Base-by-base conservation (phyloP, 2,329 filamentous ascomycete genomes). In the Exophiala viscosa region DNA sequence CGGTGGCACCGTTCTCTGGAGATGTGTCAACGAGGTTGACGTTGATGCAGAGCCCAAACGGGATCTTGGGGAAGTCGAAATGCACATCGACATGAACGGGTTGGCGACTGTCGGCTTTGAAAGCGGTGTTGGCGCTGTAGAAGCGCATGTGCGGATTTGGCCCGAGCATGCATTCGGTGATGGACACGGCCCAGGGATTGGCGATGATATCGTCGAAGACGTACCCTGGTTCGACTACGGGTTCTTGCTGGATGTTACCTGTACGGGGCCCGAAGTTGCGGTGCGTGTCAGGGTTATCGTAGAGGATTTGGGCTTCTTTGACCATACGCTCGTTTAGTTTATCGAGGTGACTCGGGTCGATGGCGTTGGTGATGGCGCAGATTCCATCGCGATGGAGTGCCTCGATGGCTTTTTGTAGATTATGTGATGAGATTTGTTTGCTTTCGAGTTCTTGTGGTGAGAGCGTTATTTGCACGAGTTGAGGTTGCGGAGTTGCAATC, bases 41-140 rank as follows among this genome's bases (percentile, higher is more conserved):
- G 55, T 79, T 78, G 35, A 76, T 62, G 0, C 69, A 73, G 47
- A 76, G 78, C 1, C 73, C 72, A 38, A 78, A 73, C 38, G 78
- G 73, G n/a, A 70, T 66, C 4, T 53, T 51, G 0, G 73, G 72
- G 50, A 80, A 76, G 28, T 73, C 72, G 62, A 79, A 73, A 43
- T 67, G 58, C 3, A 70, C 55, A 49, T 75, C 72, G 3, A 67
- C 65, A 57, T 73, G 71, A 3, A 68, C 67, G 0, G 71, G 70
- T 54, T 74, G 72, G 2, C 70, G 65, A 15, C 45, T 47, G 17
- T 58, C 62, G 6, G 69, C 68, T 35, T 64, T 64, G 55, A 72
- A 67, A 0, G 69, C 70, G 1, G 70, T 73, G 54, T 73, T 73
- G 11, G 64, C 62, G 44, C 64, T 68, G 48, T 67, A 65, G 55